phyloP scores from a whole-genome alignment of 208 protist genomes.

The Trichomonas tenax region DNA sequence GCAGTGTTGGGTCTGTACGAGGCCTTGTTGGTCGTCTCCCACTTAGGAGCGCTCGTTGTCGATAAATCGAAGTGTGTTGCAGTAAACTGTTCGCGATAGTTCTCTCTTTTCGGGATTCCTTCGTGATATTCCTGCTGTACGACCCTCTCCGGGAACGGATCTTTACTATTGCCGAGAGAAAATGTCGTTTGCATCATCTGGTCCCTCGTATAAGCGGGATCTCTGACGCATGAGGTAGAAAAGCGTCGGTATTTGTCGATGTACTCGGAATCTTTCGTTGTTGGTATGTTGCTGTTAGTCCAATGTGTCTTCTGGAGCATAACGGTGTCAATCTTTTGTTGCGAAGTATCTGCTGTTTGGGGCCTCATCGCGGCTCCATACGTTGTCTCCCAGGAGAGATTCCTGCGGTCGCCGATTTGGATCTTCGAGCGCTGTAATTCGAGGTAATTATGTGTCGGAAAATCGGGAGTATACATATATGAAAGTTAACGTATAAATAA shows the following conservation, averaged over 20 bases:
- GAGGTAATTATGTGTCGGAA: background rate
- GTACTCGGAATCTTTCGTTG: background rate
- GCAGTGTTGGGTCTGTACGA: background rate
- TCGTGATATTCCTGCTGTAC: background rate
- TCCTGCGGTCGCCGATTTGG: background rate
- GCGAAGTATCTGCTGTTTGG: background rate
- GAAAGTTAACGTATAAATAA: background rate
- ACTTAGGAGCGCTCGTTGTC: background rate
- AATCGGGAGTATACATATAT: background rate
- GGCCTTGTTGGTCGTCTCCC: background rate
- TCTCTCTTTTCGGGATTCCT: background rate
- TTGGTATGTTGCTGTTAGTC: background rate
- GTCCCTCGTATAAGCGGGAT: background rate
- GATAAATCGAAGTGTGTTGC: constrained; percentile 13
- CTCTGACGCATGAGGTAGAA: no score
- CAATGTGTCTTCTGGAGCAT: background rate
- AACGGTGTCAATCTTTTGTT: background rate
- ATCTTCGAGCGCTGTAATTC: background rate
- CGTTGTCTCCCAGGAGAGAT: background rate
- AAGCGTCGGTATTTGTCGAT: background rate
- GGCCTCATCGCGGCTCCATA: background rate
- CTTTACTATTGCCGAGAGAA: background rate
- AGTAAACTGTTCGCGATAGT: background rate
- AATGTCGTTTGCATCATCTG: background rate
- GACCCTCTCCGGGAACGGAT: no score